Evolutionary conservation across 441 rosid genomes (phyloP), one percentile per base, ranked within the genome.

Genomic region (Pelargonium citronellum): DNA sequence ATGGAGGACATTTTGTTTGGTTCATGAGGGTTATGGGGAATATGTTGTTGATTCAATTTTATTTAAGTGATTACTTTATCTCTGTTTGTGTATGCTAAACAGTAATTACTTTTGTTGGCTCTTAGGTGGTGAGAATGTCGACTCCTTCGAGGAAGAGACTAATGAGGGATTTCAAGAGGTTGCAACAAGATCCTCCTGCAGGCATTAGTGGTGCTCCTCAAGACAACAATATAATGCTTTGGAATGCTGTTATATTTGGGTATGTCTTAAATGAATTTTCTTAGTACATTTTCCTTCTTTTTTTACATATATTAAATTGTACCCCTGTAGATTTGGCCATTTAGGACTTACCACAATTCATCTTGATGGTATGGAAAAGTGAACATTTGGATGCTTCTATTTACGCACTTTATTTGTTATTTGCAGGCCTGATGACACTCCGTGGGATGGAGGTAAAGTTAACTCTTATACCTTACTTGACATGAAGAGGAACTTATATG

Each of bases 191-290:
- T 78, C 92, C 92, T 13, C 92, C 92, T 9, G 78, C 87, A 5
- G 89, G 89, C 30, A 83, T 84, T 24, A 87, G 92, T 46, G 92
- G 92, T 37, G 81, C 92, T 10, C 92, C 89, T 46, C 87, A 80
- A 24, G 92, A 87, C 47, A 84, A 82, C 78, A 86, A 87, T 69
- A 86, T 87, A 64, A 80, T 86, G 89, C 85, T 81, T 12, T 87
- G 92, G 89, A 87, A 86, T 79, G 90, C 89, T 12, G 82, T 87
- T 58, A 87, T 87, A 67, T 87, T 87, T 58, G 92, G 92, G 92
- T 86, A 74, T 2, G 64, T 58, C 27, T 58, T 19, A 9, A 20
- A 20, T 9, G 7, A 58, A 19, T 4, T 20, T 22, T 19, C 34
- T 10, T 55, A 22, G 9, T 58, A 19, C 22, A 19, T 11, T 20